phyloP scores from a whole-genome alignment of 2,329 filamentous ascomycete species.

The Colletotrichum sp. region DNA sequence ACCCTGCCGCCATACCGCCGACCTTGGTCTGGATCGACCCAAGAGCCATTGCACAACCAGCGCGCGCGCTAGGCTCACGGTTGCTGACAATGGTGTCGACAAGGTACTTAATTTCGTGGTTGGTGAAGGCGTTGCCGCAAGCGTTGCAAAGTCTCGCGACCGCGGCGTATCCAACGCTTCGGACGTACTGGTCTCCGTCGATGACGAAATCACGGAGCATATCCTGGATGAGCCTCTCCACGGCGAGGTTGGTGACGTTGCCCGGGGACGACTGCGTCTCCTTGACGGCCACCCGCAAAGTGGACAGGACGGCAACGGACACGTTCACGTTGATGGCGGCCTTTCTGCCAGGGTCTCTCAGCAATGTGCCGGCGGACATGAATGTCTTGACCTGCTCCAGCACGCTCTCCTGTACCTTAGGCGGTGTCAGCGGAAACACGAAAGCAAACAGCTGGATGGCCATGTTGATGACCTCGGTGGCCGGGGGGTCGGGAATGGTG shows the following conservation, averaged over 20 bases:
- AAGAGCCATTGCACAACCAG: slow-evolving; percentile 91
- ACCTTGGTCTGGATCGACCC: slow-evolving; percentile 95
- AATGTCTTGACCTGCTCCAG: slow-evolving; percentile 93
- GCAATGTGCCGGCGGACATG: slow-evolving; percentile 78
- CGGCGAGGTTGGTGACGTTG: slow-evolving; percentile 74
- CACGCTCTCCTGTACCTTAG: slow-evolving; percentile 94
- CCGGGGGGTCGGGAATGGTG: slow-evolving; percentile 73
- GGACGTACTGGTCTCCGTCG: slow-evolving; percentile 84
- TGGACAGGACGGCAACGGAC: slow-evolving; percentile 78
- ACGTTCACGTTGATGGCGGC: slow-evolving; percentile 92
- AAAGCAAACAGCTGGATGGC: slow-evolving; percentile 94
- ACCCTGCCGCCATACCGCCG: slow-evolving; percentile 95
- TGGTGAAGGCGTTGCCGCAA: slow-evolving; percentile 89
- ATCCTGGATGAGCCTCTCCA: slow-evolving; percentile 86
- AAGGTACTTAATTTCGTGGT: slow-evolving; percentile 86
- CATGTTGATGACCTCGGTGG: slow-evolving; percentile 93
- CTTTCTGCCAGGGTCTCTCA: slow-evolving; percentile 86
- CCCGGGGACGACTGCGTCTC: slow-evolving; percentile 78
- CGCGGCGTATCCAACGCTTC: slow-evolving; percentile 83
- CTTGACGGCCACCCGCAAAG: slow-evolving; percentile 82
- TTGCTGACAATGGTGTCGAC: slow-evolving; percentile 95
- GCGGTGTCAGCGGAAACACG: slow-evolving; percentile 84
- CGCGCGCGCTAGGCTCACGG: slow-evolving; percentile 88
- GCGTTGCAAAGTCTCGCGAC: slow-evolving; percentile 83
- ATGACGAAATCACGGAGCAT: slow-evolving; percentile 75